Conservation (phyloP, 345 rosid genomes). For the Lumnitzera littorea region DNA sequence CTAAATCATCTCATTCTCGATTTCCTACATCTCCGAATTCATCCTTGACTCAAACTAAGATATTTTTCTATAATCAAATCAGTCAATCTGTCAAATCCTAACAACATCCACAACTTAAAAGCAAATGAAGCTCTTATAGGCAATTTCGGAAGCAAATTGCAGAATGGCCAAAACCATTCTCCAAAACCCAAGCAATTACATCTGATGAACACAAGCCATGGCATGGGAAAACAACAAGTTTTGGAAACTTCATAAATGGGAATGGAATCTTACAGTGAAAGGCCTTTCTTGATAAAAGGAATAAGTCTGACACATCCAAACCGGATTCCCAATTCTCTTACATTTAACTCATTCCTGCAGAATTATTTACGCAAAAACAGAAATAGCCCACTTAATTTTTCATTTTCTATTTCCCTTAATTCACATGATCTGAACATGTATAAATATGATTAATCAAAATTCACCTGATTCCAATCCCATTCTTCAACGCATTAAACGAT, state of each 20-base stretch:
- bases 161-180: neutral
- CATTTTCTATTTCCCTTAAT: neutral
- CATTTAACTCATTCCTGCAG: constrained; percentile 57
- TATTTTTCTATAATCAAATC: too few relatives aligned
- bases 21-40: too few relatives aligned
- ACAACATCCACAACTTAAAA: neutral
- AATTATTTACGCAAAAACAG: neutral
- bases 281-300: constrained; percentile 58
- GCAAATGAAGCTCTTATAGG: neutral
- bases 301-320: constrained; percentile 90
- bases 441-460: constrained; percentile 9
- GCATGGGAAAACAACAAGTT: neutral
- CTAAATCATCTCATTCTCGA: too few relatives aligned
- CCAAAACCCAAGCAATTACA: neutral
- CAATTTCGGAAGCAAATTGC: constrained; percentile 40
- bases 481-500: constrained; percentile 74
- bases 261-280: constrained; percentile 51
- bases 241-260: neutral
- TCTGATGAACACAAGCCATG: too few relatives aligned
- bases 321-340: constrained; percentile 73
- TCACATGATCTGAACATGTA: neutral
- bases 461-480: constrained; percentile 73
- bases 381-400: neutral
- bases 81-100: too few relatives aligned
- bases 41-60: too few relatives aligned